A percentile compares a stretch with the other conserved stretches of the same genome.
Evolutionary conservation across 2,329 filamentous ascomycete species (phyloP).

Genomic region (Colletotrichum zoysiae): DNA sequence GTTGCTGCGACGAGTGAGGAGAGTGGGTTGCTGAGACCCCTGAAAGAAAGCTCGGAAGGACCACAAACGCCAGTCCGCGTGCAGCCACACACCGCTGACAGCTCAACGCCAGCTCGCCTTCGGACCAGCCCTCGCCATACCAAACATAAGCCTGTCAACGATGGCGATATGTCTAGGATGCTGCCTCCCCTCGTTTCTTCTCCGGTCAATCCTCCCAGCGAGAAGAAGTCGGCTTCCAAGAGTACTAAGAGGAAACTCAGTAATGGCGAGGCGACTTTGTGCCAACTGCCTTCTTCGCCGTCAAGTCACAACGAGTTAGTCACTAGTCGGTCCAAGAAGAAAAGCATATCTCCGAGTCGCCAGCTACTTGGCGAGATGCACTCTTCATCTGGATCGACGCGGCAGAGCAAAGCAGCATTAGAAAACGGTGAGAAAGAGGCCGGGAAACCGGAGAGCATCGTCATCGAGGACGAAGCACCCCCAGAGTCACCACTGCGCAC

Average conservation of each 20-base stretch:
- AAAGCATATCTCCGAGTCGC: conserved; percentile 20
- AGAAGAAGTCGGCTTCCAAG: neutral
- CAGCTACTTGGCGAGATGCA: conserved; percentile 27
- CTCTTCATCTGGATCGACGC: conserved; percentile 1
- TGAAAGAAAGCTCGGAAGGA: conserved; percentile 2
- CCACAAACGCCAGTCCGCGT: neutral
- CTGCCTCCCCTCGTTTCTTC: conserved; percentile 7
- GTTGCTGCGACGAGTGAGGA: neutral
- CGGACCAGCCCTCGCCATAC: conserved; percentile 12
- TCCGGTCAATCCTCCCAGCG: neutral
- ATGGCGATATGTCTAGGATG: neutral
- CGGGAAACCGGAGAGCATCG: neutral
- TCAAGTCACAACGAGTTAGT: neutral
- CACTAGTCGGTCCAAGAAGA: neutral
- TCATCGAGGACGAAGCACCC: conserved; percentile 7
- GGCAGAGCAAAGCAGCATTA: neutral
- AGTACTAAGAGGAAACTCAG: neutral
- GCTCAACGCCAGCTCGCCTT: neutral
- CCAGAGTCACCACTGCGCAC: conserved; percentile 1
- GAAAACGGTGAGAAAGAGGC: neutral
- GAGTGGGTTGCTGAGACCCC: neutral
- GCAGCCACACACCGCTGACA: neutral
- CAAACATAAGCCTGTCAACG: neutral
- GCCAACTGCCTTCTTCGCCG: conserved; percentile 22
- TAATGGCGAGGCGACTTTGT: conserved; percentile 10